Base-by-base conservation (phyloP, 768 basidiomycete genomes). In the Tylopilus rubrobrunneus region DNA sequence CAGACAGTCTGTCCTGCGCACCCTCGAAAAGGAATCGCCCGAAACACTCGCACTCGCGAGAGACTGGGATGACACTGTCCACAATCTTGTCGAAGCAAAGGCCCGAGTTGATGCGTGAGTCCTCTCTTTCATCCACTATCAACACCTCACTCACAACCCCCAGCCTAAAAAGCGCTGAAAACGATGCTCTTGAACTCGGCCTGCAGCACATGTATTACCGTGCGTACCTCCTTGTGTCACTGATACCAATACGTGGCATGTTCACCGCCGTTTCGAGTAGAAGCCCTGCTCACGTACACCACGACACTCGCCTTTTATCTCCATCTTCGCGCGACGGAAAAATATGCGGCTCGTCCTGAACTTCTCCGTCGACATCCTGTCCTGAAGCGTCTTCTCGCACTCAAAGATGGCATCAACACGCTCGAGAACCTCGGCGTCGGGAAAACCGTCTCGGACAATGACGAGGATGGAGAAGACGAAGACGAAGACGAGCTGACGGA, bases 251-350 rank as follows among this genome's bases (percentile, higher is more conserved):
- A 7, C 21, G 36, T 49, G 21, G 7, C 33, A 19, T 47, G 28
- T 50, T 55, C 27, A 51, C 40, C 29, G 41, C 5, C 5, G 25
- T 25, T 55, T 23, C 17, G 49, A 57, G 28, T 68, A 98, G 95
- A 98, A 77, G 81, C 93, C 1, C 76, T 96, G 2, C 74, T 97
- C 36, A 92, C 94, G 9, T 98, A 98, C 65, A 79, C 90, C 19
- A 90, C 93, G 1, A 86, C 85, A 2, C 84, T 98, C 43, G 89
- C 94, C 1, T 98, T 94, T 73, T 98, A 96, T 73, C 74, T 98
- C 39, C 84, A 94, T 68, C 77, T 98, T n/a, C 83, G 89, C 17
- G 76, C 88, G 23, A 79, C 79, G 39, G 76, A 81, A 56, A 81
- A 87, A 70, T 84, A 85, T 65, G 75, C 80, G 7, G 75, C 77